Base-by-base conservation (phyloP, 2,329 filamentous ascomycete genomes). In the Chaetomium sp. region DNA sequence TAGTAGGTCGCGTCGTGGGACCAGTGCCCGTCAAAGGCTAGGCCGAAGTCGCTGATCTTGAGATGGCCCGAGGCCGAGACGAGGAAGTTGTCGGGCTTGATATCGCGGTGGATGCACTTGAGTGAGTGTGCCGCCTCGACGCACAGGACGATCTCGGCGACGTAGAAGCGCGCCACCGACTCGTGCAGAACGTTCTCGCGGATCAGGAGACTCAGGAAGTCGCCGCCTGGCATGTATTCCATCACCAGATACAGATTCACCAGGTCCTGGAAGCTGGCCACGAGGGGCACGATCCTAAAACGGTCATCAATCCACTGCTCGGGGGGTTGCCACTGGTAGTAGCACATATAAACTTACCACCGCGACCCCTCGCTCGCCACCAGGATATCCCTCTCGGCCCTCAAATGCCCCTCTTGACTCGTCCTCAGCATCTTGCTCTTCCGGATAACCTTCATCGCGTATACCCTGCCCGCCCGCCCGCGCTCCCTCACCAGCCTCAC, bases 181-280 rank as follows among this genome's bases (percentile, higher is more conserved):
- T 98, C 95, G 62, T 87, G 87, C 1, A 99, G 82, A 2, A 91
- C 86, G 67, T 95, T 93, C 73, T 96, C 91, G 19, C 93, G 87
- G 62, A 97, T 90, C 19, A 99, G 79, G 0, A 97, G 78, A 1
- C 91, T 91, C 0, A 99, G 82, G 70, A 99, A 98, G 75, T 99
- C 94, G 0, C 95, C 94, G 0, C 94, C 95, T 2, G 96, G 90
- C 92, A 97, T 97, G 74, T 96, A 99, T 65, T 98, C 93, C 93
- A 98, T 97, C 60, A 97, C 90, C 6, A 99, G 85, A 72, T 98
- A 98, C 6, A 99, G 82, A 71, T 91, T 92, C 50, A 85, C 84
- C 42, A 85, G 80, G 74, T 98, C 95, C 75, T 98, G 92, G 69
- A 98, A 98, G 73, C 92, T 95, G 57, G 91, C 84, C 58, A 97